A percentile compares a stretch with the other conserved stretches of the same genome.
phyloP scores from a whole-genome alignment of 2,329 filamentous ascomycete genomes.

The Ceratocystis variospora region DNA sequence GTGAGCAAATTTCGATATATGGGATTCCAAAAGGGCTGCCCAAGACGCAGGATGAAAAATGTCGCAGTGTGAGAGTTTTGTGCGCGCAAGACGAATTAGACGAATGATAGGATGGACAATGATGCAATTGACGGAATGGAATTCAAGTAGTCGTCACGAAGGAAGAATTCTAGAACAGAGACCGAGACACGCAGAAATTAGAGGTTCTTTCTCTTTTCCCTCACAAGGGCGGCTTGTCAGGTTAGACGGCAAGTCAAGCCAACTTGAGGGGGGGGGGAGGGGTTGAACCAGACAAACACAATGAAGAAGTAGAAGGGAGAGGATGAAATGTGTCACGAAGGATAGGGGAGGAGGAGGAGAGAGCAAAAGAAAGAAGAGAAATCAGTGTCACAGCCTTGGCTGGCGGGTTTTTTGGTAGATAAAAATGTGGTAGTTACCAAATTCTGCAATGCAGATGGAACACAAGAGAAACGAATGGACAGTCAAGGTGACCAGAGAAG shows the following conservation, averaged over 20 bases:
- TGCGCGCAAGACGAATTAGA: neutral
- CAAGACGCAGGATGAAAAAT: neutral
- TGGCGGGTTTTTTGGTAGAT: neutral
- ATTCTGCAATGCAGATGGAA: neutral
- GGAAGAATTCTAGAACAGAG: conserved; percentile 2
- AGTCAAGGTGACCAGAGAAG: conserved; percentile 8
- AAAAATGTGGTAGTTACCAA: neutral
- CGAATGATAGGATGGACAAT: neutral
- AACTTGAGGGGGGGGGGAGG: neutral
- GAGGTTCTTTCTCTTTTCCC: neutral
- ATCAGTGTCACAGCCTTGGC: no score
- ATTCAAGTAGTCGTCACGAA: neutral
- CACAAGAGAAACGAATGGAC: conserved; percentile 11
- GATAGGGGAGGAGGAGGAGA: neutral
- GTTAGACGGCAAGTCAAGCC: neutral
- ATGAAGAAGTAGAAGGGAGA: neutral
- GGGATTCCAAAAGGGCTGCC: no score
- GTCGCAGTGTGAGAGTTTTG: neutral
- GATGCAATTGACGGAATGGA: neutral
- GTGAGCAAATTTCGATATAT: no score
- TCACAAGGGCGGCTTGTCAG: neutral
- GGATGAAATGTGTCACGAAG: neutral
- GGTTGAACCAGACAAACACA: neutral
- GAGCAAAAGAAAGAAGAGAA: conserved; percentile 4
- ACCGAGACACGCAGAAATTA: neutral